phyloP scores from a whole-genome alignment of 441 rosid genomes.

The Eutrema salsugineum region DNA sequence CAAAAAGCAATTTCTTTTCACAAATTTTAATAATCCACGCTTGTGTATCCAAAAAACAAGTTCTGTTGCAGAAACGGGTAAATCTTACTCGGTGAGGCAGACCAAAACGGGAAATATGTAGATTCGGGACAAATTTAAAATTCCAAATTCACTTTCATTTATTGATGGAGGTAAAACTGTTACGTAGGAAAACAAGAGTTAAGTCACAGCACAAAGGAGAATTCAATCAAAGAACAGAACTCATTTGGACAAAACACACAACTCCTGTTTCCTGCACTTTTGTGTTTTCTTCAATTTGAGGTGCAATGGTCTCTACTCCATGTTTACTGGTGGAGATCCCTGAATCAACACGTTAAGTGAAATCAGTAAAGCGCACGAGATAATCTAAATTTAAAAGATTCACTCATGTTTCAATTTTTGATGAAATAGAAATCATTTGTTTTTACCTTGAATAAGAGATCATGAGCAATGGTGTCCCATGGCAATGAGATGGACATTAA shows the following conservation, averaged over 20 bases:
- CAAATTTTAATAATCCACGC: not conserved
- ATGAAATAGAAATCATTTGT: not conserved
- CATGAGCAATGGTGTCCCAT: conserved; percentile 88
- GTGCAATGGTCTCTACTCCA: conserved; percentile 34
- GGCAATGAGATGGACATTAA: conserved; percentile 94
- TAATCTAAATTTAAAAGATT: not conserved
- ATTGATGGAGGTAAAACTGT: conserved; percentile 7
- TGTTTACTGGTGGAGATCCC: conserved; percentile 65
- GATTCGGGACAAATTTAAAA: too few relatives aligned
- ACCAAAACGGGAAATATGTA: not conserved
- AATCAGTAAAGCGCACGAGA: not conserved
- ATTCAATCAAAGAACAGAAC: conserved; percentile 4
- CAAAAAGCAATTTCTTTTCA: conserved; percentile 8
- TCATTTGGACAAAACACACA: not conserved
- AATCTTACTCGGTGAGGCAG: not conserved
- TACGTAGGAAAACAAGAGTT: not conserved
- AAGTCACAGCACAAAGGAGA: not conserved
- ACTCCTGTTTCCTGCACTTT: not conserved
- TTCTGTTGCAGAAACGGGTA: not conserved
- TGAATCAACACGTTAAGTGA: conserved; percentile 25
- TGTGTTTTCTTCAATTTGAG: conserved; percentile 2
- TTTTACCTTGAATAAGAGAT: conserved; percentile 82
- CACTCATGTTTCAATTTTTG: not conserved
- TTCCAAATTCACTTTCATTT: conserved; percentile 12
- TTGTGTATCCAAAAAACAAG: not conserved